Evolutionary conservation across 2,329 filamentous ascomycete species (phyloP).

Genomic region (Alternaria gaisen): DNA sequence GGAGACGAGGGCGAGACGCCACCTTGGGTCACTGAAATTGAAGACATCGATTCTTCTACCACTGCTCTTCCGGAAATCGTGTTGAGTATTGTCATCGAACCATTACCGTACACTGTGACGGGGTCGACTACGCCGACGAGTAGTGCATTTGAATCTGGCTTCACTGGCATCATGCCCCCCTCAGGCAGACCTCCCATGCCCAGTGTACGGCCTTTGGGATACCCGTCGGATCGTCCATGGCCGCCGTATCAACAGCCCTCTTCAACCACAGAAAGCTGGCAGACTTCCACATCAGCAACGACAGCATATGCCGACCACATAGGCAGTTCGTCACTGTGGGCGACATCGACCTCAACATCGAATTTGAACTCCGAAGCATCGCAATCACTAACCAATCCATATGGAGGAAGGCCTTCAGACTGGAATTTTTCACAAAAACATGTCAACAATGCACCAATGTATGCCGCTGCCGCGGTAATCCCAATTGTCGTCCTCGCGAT

Average conservation of each 20-base stretch:
- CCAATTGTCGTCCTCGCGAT: constrained; percentile 38
- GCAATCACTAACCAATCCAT: constrained; percentile 2
- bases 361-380: background rate
- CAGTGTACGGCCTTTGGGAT: background rate
- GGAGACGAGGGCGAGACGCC: constrained; percentile 6
- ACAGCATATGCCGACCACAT: constrained; percentile 9
- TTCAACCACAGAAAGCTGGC: background rate
- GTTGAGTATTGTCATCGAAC: background rate
- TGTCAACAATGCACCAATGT: constrained; percentile 24
- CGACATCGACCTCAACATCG: constrained; percentile 1
- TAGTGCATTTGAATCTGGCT: background rate
- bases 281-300: constrained; percentile 4
- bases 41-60: background rate
- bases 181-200: constrained; percentile 2
- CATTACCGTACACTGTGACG: background rate
- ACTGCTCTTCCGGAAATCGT: background rate
- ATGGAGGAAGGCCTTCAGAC: constrained; percentile 2
- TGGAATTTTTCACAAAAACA: constrained; percentile 12
- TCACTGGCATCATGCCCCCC: background rate
- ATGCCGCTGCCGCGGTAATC: constrained; percentile 35
- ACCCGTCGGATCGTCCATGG: background rate
- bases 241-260: constrained; percentile 1
- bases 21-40: constrained; percentile 1
- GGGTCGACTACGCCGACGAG: background rate
- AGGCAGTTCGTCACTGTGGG: background rate